A percentile compares a stretch with the other conserved stretches of the same genome.
Conservation (phyloP, 495 filamentous ascomycete genomes). For the Hypoxylon lenormandii region DNA sequence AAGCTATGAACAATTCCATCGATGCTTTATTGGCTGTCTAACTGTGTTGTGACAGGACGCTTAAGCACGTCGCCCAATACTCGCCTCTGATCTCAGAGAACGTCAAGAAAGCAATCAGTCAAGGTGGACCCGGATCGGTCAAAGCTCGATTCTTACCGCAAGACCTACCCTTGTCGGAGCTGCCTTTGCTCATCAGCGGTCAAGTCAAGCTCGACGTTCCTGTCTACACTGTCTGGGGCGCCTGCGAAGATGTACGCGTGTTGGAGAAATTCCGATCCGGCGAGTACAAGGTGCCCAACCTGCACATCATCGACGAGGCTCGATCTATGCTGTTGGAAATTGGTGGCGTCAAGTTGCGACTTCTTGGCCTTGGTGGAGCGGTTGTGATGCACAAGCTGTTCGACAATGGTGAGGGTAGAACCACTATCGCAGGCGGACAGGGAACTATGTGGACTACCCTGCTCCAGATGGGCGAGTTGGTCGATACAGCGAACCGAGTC, state of each 20-base stretch:
- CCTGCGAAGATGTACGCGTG: conserved; percentile 97
- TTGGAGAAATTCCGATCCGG: conserved; percentile 97
- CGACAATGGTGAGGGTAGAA: conserved; percentile 97
- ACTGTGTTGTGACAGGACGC: conserved; percentile 70
- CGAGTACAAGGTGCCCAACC: conserved; percentile 97
- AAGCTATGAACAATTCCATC: conserved; percentile 54
- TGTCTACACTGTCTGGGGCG: conserved; percentile 99
- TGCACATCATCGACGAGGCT: conserved; percentile 98
- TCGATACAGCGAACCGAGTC: conserved; percentile 97
- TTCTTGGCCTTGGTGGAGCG: conserved; percentile 92
- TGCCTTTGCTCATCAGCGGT: conserved; percentile 89
- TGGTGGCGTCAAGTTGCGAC: conserved; percentile 93
- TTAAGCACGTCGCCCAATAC: conserved; percentile 98
- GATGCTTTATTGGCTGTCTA: conserved; percentile 23
- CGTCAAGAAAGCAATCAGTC: conserved; percentile 83
- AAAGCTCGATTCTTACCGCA: conserved; percentile 82
- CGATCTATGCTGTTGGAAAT: conserved; percentile 93
- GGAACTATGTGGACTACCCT: conserved; percentile 99
- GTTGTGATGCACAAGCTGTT: conserved; percentile 99
- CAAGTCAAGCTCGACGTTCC: conserved; percentile 90
- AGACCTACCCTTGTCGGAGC: conserved; percentile 92
- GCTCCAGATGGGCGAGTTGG: conserved; percentile 96
- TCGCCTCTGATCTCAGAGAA: conserved; percentile 90
- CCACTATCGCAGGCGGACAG: conserved; percentile 97
- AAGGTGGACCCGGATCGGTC: conserved; percentile 70